phyloP scores from a whole-genome alignment of 257 asterid species.

The Asclepias syriaca region DNA sequence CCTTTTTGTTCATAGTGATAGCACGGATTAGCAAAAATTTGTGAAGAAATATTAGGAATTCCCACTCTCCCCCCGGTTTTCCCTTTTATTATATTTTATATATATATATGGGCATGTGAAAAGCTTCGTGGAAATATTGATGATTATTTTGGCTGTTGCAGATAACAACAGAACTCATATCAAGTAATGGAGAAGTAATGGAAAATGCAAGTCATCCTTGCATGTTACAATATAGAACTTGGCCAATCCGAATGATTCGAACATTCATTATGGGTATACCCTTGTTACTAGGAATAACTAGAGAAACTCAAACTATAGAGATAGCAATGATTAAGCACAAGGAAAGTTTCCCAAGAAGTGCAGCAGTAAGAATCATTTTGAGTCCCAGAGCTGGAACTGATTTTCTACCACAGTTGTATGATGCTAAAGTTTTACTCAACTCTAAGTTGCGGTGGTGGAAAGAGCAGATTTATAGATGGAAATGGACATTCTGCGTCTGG shows the following conservation, averaged over 20 bases:
- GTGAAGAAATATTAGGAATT: no score
- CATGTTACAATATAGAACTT: slow-evolving; percentile 59
- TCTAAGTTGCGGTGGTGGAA: slow-evolving; percentile 61
- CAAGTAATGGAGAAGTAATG: slow-evolving; percentile 34
- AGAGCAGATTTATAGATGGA: slow-evolving; percentile 61
- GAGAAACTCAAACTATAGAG: slow-evolving; percentile 50
- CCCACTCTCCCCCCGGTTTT: no score
- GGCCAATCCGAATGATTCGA: slow-evolving; percentile 61
- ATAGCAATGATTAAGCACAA: slow-evolving; percentile 55
- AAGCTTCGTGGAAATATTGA: background rate
- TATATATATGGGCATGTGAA: background rate
- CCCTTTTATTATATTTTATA: no score
- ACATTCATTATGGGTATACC: slow-evolving; percentile 59
- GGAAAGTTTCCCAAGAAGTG: slow-evolving; percentile 47
- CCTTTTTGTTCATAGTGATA: no score
- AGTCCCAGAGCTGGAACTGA: slow-evolving; percentile 60
- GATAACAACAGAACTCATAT: slow-evolving; percentile 56
- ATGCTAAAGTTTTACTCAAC: slow-evolving; percentile 39
- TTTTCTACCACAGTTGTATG: slow-evolving; percentile 60
- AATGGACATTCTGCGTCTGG: slow-evolving; percentile 67
- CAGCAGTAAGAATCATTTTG: slow-evolving; percentile 41
- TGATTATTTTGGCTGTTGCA: slow-evolving; percentile 15
- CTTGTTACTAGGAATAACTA: slow-evolving; percentile 44
- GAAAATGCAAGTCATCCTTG: slow-evolving; percentile 63
- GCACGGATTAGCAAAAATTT: no score